phyloP scores from a whole-genome alignment of 2,329 filamentous ascomycete genomes.

The Cryoendolithus antarcticus region DNA sequence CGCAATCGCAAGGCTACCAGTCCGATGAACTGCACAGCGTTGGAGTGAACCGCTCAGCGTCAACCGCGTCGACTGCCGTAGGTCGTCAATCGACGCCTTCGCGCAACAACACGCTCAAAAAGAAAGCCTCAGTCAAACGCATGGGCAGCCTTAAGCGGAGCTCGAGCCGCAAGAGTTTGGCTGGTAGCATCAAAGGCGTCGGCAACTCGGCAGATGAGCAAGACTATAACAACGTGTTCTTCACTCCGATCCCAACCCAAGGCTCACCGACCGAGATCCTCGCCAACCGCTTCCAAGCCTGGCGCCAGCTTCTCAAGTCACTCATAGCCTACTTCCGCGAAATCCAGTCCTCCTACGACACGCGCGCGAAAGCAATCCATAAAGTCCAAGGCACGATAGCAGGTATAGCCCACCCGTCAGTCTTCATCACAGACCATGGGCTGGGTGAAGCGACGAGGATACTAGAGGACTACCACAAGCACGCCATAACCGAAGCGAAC shows the following conservation, averaged over 20 bases:
- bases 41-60: constrained; percentile 49
- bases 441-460: constrained; percentile 76
- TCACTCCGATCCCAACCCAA: constrained; percentile 75
- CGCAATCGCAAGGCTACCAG: constrained; percentile 25
- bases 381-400: constrained; percentile 78
- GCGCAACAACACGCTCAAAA: constrained; percentile 70
- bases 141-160: constrained; percentile 65
- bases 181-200: constrained; percentile 76
- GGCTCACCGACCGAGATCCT: constrained; percentile 81
- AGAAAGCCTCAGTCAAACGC: constrained; percentile 68
- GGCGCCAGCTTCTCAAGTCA: constrained; percentile 91
- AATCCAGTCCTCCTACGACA: constrained; percentile 79
- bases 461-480: constrained; percentile 70
- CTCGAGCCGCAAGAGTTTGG: constrained; percentile 68
- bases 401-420: constrained; percentile 60
- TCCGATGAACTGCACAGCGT: constrained; percentile 35
- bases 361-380: constrained; percentile 65
- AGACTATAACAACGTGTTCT: constrained; percentile 72
- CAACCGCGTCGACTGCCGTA: constrained; percentile 38
- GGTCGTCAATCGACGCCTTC: constrained; percentile 32
- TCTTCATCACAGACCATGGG: constrained; percentile 71
- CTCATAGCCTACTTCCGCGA: constrained; percentile 90
- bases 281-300: constrained; percentile 82
- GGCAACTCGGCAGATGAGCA: constrained; percentile 49
- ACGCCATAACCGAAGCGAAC: constrained; percentile 64